Conservation (phyloP, 2,329 filamentous ascomycete genomes). For the Neonectria punicea region DNA sequence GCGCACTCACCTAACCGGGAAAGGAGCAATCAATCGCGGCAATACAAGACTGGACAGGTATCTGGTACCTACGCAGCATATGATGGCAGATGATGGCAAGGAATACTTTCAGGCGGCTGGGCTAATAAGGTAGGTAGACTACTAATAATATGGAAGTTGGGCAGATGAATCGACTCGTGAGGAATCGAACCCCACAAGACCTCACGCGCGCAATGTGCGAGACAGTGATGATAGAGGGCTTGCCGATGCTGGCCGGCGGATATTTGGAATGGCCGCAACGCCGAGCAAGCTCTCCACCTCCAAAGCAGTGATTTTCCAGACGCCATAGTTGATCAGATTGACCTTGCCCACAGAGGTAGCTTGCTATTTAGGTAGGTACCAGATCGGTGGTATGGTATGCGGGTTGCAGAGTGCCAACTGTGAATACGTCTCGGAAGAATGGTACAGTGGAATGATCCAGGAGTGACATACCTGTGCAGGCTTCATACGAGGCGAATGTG, state of each 20-base stretch:
- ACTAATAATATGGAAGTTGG: neutral
- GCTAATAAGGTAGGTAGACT: neutral
- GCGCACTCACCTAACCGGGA: neutral
- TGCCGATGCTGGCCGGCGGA: constrained; percentile 34
- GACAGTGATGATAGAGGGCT: constrained; percentile 11
- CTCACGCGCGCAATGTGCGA: constrained; percentile 8
- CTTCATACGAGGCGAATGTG: neutral
- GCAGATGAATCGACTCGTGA: neutral
- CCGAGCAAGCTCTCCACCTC: constrained; percentile 27
- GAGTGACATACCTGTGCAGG: no score
- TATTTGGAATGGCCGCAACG: constrained; percentile 41
- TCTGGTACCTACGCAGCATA: no score
- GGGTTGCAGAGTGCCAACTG: neutral
- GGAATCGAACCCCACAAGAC: constrained; percentile 14
- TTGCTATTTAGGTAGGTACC: no score
- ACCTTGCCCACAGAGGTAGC: neutral
- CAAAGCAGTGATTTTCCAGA: neutral
- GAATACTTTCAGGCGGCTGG: neutral
- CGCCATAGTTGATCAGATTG: neutral
- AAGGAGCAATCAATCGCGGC: neutral
- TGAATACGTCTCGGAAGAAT: neutral
- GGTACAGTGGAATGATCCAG: neutral
- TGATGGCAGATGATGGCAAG: neutral
- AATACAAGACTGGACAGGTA: neutral
- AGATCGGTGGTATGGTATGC: neutral